Conservation (phyloP, 306 rosid species). For the Begonia loranthoides region DNA sequence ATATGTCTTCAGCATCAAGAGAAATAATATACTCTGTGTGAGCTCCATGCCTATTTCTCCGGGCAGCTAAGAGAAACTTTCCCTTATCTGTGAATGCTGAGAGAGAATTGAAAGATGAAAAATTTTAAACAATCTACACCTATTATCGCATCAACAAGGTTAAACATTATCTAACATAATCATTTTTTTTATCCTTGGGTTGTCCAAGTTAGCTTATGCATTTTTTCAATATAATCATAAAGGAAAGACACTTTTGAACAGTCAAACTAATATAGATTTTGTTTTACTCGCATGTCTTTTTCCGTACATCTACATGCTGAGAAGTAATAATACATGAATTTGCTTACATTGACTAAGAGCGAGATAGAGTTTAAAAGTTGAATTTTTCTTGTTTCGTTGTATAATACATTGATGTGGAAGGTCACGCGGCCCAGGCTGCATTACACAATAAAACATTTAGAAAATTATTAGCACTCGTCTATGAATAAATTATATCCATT, state of each 20-base stretch:
- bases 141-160: neutral
- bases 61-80: conserved; percentile 87
- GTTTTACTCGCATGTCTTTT: neutral
- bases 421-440: conserved; percentile 91
- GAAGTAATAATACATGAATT: conserved; percentile 12
- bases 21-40: conserved; percentile 85
- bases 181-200: too few relatives aligned
- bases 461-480: conserved; percentile 9
- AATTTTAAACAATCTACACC: neutral
- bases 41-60: conserved; percentile 83
- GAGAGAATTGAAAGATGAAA: conserved; percentile 2
- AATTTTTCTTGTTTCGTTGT: conserved; percentile 78
- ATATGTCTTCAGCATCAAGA: conserved; percentile 73
- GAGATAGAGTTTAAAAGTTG: conserved; percentile 69
- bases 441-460: conserved; percentile 18
- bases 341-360: conserved; percentile 78
- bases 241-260: neutral
- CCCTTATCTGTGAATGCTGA: conserved; percentile 91
- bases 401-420: conserved; percentile 72
- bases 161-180: too few relatives aligned
- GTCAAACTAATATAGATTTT: neutral
- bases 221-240: neutral
- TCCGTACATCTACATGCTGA: neutral
- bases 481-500: neutral
- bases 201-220: neutral